Evolutionary conservation across 2,329 filamentous ascomycete genomes (phyloP).

Genomic region (Aspergillus clavatus): DNA sequence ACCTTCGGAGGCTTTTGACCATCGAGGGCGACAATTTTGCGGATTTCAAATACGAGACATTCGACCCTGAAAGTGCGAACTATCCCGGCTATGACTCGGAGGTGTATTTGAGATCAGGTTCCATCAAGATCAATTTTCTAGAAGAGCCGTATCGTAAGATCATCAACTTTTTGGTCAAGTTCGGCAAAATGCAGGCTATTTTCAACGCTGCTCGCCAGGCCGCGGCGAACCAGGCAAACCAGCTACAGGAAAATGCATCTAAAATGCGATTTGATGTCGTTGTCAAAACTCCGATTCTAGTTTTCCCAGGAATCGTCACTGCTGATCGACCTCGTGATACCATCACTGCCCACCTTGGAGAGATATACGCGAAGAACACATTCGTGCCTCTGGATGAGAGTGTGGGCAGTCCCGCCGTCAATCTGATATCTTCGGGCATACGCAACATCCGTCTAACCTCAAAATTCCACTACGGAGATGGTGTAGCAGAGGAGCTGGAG

Average conservation of each 20-base stretch:
- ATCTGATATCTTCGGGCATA: slow-evolving; percentile 86
- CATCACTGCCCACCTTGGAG: slow-evolving; percentile 87
- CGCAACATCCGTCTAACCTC: slow-evolving; percentile 89
- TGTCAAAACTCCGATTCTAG: slow-evolving; percentile 90
- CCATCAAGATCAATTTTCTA: slow-evolving; percentile 93
- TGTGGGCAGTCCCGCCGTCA: slow-evolving; percentile 67
- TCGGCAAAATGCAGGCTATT: slow-evolving; percentile 98
- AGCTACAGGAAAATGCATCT: slow-evolving; percentile 83
- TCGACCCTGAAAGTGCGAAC: slow-evolving; percentile 66
- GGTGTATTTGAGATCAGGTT: slow-evolving; percentile 83
- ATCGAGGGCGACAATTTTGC: slow-evolving; percentile 95
- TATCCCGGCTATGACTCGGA: slow-evolving; percentile 96
- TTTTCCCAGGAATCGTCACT: slow-evolving; percentile 77
- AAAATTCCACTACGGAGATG: slow-evolving; percentile 72
- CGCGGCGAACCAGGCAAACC: slow-evolving; percentile 86
- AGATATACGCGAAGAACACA: slow-evolving; percentile 94
- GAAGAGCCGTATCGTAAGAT: slow-evolving; percentile 98
- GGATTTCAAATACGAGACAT: slow-evolving; percentile 97
- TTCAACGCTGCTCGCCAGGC: slow-evolving; percentile 96
- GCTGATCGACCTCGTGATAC: slow-evolving; percentile 71
- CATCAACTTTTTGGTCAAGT: slow-evolving; percentile 95
- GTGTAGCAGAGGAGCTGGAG: slow-evolving; percentile 76
- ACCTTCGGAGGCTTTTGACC: slow-evolving; percentile 78
- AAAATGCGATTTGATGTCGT: slow-evolving; percentile 92
- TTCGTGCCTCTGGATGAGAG: slow-evolving; percentile 81